Evolutionary conservation across 202 grass and related monocot species (phyloP).

Genomic region (Hordeum pubiflorum): DNA sequence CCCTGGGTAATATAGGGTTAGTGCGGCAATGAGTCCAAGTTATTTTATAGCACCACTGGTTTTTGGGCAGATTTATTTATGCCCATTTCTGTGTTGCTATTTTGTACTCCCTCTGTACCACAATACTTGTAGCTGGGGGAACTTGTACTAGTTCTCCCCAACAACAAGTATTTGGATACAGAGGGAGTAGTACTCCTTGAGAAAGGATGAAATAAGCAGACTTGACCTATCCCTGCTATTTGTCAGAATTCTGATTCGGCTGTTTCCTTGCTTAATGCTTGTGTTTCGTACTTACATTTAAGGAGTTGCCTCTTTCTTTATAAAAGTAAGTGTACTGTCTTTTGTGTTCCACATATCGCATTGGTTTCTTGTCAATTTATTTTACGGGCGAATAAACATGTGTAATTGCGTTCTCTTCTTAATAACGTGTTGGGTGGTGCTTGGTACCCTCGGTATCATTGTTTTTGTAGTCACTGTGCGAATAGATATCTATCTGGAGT

Average conservation of each 20-base stretch:
- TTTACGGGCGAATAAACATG: background rate
- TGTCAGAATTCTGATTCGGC: background rate
- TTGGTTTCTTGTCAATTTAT: background rate
- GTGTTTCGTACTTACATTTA: slow-evolving; percentile 5
- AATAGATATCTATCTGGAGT: slow-evolving; percentile 3
- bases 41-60: background rate
- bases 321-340: background rate
- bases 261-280: slow-evolving; percentile 4
- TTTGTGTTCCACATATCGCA: background rate
- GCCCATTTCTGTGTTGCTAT: background rate
- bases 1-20: background rate
- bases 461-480: background rate
- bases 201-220: background rate
- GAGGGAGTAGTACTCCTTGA: background rate
- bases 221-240: background rate
- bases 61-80: background rate
- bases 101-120: background rate
- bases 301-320: background rate
- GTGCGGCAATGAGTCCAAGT: background rate
- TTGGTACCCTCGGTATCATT: background rate
- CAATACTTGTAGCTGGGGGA: no score
- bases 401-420: background rate
- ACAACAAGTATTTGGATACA: no score
- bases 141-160: no score
- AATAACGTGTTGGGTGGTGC: background rate